These are phyloP conservation scores for Hypoxylon sp. DNA, from an alignment of 2,329 filamentous ascomycete species.

Conservation along the genomic window DNA sequence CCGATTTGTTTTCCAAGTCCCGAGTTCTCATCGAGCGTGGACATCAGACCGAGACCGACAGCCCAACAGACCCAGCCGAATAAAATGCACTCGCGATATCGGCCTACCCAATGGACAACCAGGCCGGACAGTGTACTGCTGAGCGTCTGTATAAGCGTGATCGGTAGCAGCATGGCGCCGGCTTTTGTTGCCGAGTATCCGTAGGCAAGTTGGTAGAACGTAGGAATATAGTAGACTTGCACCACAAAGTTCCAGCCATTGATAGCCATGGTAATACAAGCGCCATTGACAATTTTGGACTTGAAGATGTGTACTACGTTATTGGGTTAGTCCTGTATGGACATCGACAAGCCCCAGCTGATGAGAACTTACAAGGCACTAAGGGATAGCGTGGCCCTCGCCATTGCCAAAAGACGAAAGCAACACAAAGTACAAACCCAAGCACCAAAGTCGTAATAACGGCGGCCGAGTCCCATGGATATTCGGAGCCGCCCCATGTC, in stretches of 20 bases:
- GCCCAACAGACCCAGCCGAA: constrained; percentile 66
- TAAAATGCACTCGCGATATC: constrained; percentile 66
- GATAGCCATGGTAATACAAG: constrained; percentile 67
- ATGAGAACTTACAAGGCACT: constrained; percentile 55
- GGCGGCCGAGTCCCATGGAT: constrained; percentile 66
- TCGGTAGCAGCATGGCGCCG: constrained; percentile 57
- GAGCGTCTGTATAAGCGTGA: constrained; percentile 58
- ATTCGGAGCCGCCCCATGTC: constrained; percentile 71
- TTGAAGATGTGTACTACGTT: constrained; percentile 64
- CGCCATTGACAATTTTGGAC: constrained; percentile 64
- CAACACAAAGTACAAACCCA: constrained; percentile 59
- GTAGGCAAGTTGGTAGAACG: constrained; percentile 61
- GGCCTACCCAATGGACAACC: constrained; percentile 63
- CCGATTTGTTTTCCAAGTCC: constrained; percentile 66
- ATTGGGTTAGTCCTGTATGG: constrained; percentile 39
- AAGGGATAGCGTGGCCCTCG: constrained; percentile 62
- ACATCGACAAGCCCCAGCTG: background rate
- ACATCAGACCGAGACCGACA: constrained; percentile 64
- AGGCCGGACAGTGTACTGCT: constrained; percentile 64
- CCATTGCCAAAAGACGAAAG: constrained; percentile 66
- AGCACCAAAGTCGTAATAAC: constrained; percentile 66
- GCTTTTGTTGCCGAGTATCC: constrained; percentile 57
- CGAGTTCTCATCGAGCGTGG: constrained; percentile 61
- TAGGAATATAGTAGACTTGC: constrained; percentile 63
- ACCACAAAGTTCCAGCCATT: constrained; percentile 70